phyloP scores from a whole-genome alignment of 139 green algal genomes.

The Picochlorum sp. region DNA sequence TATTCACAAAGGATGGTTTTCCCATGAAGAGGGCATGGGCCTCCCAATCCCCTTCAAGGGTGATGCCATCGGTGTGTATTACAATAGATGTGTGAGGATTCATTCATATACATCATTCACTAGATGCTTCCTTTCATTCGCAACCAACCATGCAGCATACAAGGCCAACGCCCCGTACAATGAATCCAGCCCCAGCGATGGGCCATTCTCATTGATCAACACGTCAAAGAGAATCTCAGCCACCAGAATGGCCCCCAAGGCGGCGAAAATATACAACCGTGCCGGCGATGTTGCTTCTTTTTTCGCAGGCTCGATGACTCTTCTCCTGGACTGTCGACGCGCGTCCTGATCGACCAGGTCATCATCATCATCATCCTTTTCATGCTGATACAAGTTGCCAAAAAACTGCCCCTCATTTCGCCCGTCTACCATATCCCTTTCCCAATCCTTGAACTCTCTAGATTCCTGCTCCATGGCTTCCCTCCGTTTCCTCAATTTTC shows the following conservation, averaged over 20 bases:
- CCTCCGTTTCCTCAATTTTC: conserved; percentile 25
- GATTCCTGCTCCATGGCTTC: conserved; percentile 25
- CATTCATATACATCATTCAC: background rate
- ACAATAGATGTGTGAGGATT: background rate
- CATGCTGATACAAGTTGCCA: conserved; percentile 31
- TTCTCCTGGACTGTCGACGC: conserved; percentile 2
- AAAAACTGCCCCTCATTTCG: conserved; percentile 44
- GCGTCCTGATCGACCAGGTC: conserved; percentile 10
- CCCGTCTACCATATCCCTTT: conserved; percentile 24
- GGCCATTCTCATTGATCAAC: conserved; percentile 11
- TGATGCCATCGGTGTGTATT: background rate
- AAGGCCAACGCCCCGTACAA: conserved; percentile 21
- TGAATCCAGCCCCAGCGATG: conserved; percentile 16
- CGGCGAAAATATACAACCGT: conserved; percentile 21
- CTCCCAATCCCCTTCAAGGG: no score
- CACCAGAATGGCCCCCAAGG: conserved; percentile 14
- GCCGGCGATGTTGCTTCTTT: conserved; percentile 6
- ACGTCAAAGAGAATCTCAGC: conserved; percentile 13
- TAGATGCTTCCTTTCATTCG: conserved; percentile 14
- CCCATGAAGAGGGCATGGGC: no score
- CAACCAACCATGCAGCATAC: conserved; percentile 3
- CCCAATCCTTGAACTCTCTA: conserved; percentile 30
- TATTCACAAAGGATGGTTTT: background rate
- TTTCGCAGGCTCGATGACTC: conserved; percentile 17
- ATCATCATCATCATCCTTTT: conserved; percentile 6